Conservation (phyloP, 2,329 filamentous ascomycete genomes). For the Xylaria sp. region DNA sequence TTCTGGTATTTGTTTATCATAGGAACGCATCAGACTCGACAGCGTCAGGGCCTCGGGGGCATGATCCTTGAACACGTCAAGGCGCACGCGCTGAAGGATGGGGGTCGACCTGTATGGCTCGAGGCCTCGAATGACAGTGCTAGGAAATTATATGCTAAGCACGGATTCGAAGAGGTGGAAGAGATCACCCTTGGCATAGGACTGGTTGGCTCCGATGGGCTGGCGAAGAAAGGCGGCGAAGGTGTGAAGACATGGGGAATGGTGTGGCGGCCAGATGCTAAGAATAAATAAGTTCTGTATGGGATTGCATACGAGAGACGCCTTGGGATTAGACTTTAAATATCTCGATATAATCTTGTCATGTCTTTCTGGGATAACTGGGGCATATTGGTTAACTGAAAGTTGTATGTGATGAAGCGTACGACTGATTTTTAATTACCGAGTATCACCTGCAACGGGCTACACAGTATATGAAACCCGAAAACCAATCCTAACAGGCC, state of each 20-base stretch:
- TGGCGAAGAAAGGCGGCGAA: conserved; percentile 18
- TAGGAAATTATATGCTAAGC: conserved; percentile 13
- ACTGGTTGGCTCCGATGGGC: conserved; percentile 12
- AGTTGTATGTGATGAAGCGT: too few species aligned
- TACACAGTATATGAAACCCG: too few species aligned
- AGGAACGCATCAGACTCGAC: conserved; percentile 15
- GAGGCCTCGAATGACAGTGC: conserved; percentile 21
- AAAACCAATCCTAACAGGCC: too few species aligned
- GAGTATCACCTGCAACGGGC: too few species aligned
- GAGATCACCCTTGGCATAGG: conserved; percentile 19
- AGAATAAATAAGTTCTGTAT: background rate
- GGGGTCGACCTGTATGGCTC: conserved; percentile 23
- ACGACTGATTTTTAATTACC: too few species aligned
- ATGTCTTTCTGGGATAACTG: too few species aligned
- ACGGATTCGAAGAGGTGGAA: conserved; percentile 25
- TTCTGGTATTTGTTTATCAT: conserved; percentile 25
- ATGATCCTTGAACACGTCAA: conserved; percentile 19
- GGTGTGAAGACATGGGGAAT: conserved; percentile 24
- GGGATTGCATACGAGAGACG: too few species aligned
- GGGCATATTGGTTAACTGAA: too few species aligned
- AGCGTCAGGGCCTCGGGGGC: conserved; percentile 22
- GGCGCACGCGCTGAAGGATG: conserved; percentile 2
- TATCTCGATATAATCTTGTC: too few species aligned
- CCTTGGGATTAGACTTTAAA: background rate
- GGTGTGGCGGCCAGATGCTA: conserved; percentile 22